Evolutionary conservation across 257 asterid species (phyloP), one percentile per base, ranked within the genome.

Genomic region (Mitragyna speciosa): DNA sequence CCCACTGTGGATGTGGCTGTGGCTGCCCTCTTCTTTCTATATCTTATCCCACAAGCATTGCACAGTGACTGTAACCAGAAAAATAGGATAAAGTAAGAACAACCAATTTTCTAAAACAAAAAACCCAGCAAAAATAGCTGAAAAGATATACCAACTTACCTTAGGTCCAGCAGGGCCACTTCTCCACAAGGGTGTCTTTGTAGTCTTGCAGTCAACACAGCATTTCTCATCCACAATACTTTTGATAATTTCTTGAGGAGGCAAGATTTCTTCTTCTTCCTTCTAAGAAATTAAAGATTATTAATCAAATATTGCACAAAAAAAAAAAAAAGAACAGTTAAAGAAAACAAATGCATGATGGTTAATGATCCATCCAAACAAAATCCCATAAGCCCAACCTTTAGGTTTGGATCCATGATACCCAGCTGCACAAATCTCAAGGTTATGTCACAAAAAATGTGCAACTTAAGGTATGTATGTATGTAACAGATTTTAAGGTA

Each of bases 131-230:
- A 52, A 4, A 69, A 16, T 48, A 51, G 39, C 64, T 1, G 8
- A 47, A 52, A 41, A 59, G 10, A 0, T 14, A 16, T 28, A 71
- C 6, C 8, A 74, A 17, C 24, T 76, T 65, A 93, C 96, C 94
- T 90, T 91, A 58, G 91, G 96, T 59, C 97, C 96, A 11, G 86
- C 58, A 4, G 97, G 97, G 36, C 96, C 97, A 77, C 87, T 77
- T 82, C 97, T 87, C 97, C 97, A 93, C 39, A 91, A 75, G 49
- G 97, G 97, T 16, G 97, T 93, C 65, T 83, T 88, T 8, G 95
- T 89, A 69, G 94, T 87, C 76, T 83, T 90, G 86, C 97, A 92
- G 81, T 84, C 87, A 72, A 82, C 83, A 78, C 97, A 93, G 36
- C 68, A 74, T 83, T 83, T 90, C 73, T 78, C 78, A 39, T 5